Evolutionary conservation across 1,139 yeast species (phyloP).

Genomic region (Yamadazyma triangularis): DNA sequence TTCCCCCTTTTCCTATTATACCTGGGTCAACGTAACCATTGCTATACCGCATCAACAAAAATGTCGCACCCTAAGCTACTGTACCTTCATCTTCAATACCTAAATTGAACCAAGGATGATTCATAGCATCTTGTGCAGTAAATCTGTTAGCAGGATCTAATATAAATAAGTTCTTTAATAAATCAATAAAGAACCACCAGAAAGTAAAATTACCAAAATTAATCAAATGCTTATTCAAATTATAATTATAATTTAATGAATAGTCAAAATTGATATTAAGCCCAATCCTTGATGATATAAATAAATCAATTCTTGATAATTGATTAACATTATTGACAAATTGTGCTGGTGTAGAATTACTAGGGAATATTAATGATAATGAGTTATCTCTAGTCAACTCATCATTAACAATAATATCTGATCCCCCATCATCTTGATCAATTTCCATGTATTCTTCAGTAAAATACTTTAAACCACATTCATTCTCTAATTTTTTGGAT

Average conservation of each 20-base stretch:
- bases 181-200: conserved; percentile 73
- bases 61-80: no score
- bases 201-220: conserved; percentile 57
- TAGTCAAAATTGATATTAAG: conserved; percentile 38
- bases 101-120: conserved; percentile 72
- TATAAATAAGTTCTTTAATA: conserved; percentile 55
- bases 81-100: conserved; percentile 82
- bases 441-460: conserved; percentile 13
- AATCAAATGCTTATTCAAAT: conserved; percentile 35
- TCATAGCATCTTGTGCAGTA: conserved; percentile 64
- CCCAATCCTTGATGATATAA: conserved; percentile 38
- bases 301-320: conserved; percentile 47
- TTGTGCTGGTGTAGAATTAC: conserved; percentile 37
- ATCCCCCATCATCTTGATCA: conserved; percentile 20
- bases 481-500: conserved; percentile 36
- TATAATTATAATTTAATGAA: conserved; percentile 38
- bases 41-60: no score
- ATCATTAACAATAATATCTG: conserved; percentile 12
- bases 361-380: conserved; percentile 31
- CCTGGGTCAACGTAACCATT: no score
- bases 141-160: conserved; percentile 63
- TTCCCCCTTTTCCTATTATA: no score
- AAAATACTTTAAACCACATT: conserved; percentile 40
- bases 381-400: conserved; percentile 8
- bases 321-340: conserved; percentile 50